Evolutionary conservation across 2,329 filamentous ascomycete genomes (phyloP).

Genomic region (Dothidotthia symphoricarpi): DNA sequence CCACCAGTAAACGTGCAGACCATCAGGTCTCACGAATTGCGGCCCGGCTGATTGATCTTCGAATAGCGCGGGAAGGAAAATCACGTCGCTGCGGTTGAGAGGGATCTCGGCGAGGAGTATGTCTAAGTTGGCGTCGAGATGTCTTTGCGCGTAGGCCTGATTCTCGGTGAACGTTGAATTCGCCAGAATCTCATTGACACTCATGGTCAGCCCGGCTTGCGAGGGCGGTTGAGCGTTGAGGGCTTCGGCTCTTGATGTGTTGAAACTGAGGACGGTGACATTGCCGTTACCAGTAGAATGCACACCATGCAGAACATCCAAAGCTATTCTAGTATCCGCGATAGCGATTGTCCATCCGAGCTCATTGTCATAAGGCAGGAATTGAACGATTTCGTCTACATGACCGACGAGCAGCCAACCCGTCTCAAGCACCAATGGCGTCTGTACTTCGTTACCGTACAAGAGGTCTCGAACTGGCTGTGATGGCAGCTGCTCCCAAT

Average conservation of each 20-base stretch:
- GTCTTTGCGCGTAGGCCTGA: background rate
- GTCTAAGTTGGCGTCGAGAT: slow-evolving; percentile 1
- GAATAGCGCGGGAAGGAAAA: slow-evolving; percentile 2
- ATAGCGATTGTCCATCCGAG: background rate
- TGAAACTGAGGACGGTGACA: no score
- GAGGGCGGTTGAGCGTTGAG: no score
- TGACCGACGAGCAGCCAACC: slow-evolving; percentile 35
- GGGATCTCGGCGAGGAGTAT: slow-evolving; percentile 3
- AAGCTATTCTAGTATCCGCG: background rate
- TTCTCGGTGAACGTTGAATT: slow-evolving; percentile 1
- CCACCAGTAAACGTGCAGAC: background rate
- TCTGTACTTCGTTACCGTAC: slow-evolving; percentile 36
- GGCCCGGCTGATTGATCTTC: background rate
- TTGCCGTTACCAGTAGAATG: no score
- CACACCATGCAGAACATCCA: background rate
- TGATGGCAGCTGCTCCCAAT: slow-evolving; percentile 12
- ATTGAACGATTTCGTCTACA: slow-evolving; percentile 38
- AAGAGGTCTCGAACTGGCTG: slow-evolving; percentile 33
- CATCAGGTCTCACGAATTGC: background rate
- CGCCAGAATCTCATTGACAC: background rate
- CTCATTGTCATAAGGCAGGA: slow-evolving; percentile 18
- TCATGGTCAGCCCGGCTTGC: no score
- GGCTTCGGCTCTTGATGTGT: no score
- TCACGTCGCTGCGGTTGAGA: background rate
- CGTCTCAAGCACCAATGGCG: slow-evolving; percentile 36